Evolutionary conservation across 2,329 filamentous ascomycete species (phyloP).

Genomic region (Verticillium longisporum): DNA sequence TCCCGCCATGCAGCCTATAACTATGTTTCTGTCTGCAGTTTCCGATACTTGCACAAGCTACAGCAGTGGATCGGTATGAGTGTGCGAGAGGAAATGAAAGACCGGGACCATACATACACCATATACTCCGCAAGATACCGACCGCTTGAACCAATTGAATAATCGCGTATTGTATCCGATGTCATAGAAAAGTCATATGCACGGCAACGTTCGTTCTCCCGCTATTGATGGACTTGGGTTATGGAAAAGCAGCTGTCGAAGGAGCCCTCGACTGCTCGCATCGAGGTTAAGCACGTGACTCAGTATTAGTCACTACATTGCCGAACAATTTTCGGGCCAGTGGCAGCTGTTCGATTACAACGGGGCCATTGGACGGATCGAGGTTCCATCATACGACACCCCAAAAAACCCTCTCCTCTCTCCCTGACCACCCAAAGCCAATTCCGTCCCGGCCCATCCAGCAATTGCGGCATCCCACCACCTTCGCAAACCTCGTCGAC

Average conservation of each 20-base stretch:
- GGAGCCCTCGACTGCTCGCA: too few species aligned
- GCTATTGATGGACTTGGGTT: background rate
- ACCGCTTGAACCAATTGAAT: too few species aligned
- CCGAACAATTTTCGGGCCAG: slow-evolving; percentile 6
- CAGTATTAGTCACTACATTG: background rate
- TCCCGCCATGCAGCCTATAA: too few species aligned
- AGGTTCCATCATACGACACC: slow-evolving; percentile 10
- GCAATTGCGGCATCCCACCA: background rate
- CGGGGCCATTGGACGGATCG: background rate
- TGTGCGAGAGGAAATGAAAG: too few species aligned
- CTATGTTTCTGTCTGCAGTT: too few species aligned
- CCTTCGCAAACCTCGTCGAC: slow-evolving; percentile 18
- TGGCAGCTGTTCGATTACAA: slow-evolving; percentile 2
- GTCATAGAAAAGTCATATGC: too few species aligned
- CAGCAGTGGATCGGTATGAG: too few species aligned
- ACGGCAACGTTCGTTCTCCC: too few species aligned
- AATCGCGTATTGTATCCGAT: too few species aligned
- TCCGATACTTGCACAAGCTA: too few species aligned
- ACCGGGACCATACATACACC: too few species aligned
- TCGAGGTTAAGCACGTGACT: background rate
- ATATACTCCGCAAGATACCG: too few species aligned
- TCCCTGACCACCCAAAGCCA: slow-evolving; percentile 3
- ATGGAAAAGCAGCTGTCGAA: background rate
- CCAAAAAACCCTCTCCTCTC: slow-evolving; percentile 13
- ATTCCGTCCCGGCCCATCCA: slow-evolving; percentile 1